These are phyloP conservation scores for Scleromitrula shiraiana DNA, from an alignment of 2,329 filamentous ascomycete genomes.

Conservation along the genomic window DNA sequence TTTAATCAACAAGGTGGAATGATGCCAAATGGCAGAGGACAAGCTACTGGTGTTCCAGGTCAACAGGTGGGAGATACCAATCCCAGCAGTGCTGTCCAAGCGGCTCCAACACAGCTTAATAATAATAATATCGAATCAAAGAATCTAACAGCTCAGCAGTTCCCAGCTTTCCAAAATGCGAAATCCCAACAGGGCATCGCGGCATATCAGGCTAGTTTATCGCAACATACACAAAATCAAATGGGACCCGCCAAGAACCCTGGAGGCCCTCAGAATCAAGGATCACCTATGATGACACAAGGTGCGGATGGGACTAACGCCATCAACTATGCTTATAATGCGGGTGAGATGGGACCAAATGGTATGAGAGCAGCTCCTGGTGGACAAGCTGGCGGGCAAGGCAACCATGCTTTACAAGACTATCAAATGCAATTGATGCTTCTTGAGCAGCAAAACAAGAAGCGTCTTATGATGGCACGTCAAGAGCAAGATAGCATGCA, in stretches of 20 bases:
- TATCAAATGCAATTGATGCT: slow-evolving; percentile 88
- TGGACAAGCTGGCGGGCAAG: slow-evolving; percentile 47
- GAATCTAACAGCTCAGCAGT: slow-evolving; percentile 66
- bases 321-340: slow-evolving; percentile 53
- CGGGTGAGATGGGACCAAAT: slow-evolving; percentile 47
- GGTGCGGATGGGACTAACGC: slow-evolving; percentile 58
- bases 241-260: slow-evolving; percentile 79
- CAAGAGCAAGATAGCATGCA: slow-evolving; percentile 64
- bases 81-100: slow-evolving; percentile 38
- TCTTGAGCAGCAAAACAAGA: slow-evolving; percentile 82
- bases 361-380: slow-evolving; percentile 50
- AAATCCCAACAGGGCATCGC: slow-evolving; percentile 59
- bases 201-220: slow-evolving; percentile 77
- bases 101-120: slow-evolving; percentile 53
- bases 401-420: slow-evolving; percentile 74
- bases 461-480: slow-evolving; percentile 73
- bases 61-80: slow-evolving; percentile 55
- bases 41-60: slow-evolving; percentile 54
- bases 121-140: slow-evolving; percentile 66
- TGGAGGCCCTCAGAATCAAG: slow-evolving; percentile 64
- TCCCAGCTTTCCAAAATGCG: slow-evolving; percentile 48
- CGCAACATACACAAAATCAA: slow-evolving; percentile 63
- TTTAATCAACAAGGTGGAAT: slow-evolving; percentile 55
- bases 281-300: slow-evolving; percentile 73
- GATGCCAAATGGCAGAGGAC: slow-evolving; percentile 64